Base-by-base conservation (phyloP, 202 grass and related monocot species). In the Cymbopogon flexuosus region DNA sequence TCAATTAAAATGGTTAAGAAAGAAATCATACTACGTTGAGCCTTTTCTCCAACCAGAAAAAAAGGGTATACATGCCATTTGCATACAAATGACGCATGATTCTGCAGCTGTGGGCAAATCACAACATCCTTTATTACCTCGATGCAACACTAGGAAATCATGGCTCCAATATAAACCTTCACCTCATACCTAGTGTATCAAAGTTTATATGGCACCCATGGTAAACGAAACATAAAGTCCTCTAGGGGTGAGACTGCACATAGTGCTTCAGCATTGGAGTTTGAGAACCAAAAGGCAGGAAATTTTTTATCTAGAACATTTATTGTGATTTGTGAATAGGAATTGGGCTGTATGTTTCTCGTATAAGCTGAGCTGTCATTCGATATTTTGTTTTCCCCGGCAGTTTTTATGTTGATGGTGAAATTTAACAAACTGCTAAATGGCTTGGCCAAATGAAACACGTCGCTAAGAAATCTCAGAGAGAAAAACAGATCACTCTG, bases 181-280 rank as follows among this genome's bases (percentile, higher is more conserved):
- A 76, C 43, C 43, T 49, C 14, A 15, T 49, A 49, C 45, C 45
- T 49, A 49, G 14, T 49, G 45, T 49, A 16, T 49, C 14, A 49
- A 69, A 62, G 22, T 34, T 52, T 67, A 30, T 52, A 31, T 39
- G 24, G 8, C 23, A 30, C 72, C 29, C 6, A 63, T 49, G 62
- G 54, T 81, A 68, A 76, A 46, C 52, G 60, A 63, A 70, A 81
- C 52, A 76, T 70, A 76, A 27, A 27, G 16, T 81, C 33, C 23
- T 72, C 6, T 37, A 45, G 21, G 61, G 2, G 75, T 68, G 70
- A 52, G 65, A 34, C 61, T 68, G 84, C 46, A 77, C 65, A 72
- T 19, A 87, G 35, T 82, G 59, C 41, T 81, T 54, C 43, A 31
- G 51, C 14, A 35, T 27, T 45, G 23, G 45, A 60, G 52, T 75